phyloP scores from a whole-genome alignment of 305 asterid genomes.

The Striga hermonthica region DNA sequence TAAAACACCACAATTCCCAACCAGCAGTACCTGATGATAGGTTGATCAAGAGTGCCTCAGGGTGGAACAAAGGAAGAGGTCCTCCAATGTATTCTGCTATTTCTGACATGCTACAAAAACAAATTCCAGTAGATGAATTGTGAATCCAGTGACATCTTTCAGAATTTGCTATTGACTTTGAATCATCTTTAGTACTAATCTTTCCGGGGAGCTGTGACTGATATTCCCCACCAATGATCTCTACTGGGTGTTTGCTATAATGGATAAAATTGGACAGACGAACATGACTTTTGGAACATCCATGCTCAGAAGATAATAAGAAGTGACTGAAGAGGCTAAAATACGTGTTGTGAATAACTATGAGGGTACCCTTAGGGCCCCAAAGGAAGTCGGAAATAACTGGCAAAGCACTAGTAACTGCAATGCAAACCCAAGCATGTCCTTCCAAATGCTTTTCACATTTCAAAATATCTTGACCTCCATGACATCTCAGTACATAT shows the following conservation, averaged over 20 bases:
- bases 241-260: conserved; percentile 29
- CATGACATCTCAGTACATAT: conserved; percentile 56
- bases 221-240: conserved; percentile 31
- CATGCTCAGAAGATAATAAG: conserved; percentile 40
- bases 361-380: conserved; percentile 79
- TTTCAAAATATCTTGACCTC: conserved; percentile 64
- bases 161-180: conserved; percentile 34
- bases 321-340: conserved; percentile 70
- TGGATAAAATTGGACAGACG: conserved; percentile 34
- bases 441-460: conserved; percentile 46
- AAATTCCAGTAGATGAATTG: conserved; percentile 34
- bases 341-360: conserved; percentile 61
- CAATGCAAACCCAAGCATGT: conserved; percentile 76
- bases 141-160: conserved; percentile 35
- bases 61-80: conserved; percentile 70
- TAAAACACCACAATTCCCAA: conserved; percentile 24
- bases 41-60: conserved; percentile 72
- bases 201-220: conserved; percentile 36
- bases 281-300: conserved; percentile 33
- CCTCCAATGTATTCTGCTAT: conserved; percentile 77
- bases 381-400: conserved; percentile 71
- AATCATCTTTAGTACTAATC: conserved; percentile 35
- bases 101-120: conserved; percentile 70
- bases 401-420: conserved; percentile 50
- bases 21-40: conserved; percentile 63